Evolutionary conservation across 345 rosid genomes (phyloP), one percentile per base, ranked within the genome.

Genomic region (Sisymbrium altissimum): DNA sequence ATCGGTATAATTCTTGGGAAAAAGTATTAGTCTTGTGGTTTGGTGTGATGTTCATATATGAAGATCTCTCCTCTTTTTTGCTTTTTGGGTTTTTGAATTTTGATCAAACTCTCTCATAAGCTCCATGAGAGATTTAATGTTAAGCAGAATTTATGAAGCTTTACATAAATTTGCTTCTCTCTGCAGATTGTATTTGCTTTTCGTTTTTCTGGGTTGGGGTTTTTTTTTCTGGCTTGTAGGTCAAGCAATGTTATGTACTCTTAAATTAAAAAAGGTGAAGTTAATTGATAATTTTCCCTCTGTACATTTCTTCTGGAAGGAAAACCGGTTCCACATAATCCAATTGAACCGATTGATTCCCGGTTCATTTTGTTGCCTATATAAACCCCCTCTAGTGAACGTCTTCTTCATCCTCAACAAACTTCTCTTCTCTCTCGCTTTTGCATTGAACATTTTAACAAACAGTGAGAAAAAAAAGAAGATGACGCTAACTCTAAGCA

Each of bases 1-100:
- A 54, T 92, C 5, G 98, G 99, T 35, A 52, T 89, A 4, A 73
- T 88, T 77, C 83, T 95, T 57, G 98, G 99, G 64, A 95, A 90
- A 76, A 80, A 82, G 52, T 95, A 90, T 59, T 95, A 87, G 82
- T 46, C 36, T 46, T 60, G 25, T 55, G 40, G 67, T 71, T 32
- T 70, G 79, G 32, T 55, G 65, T 69, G 70, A 5, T 70, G 64
- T 68, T 45, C 59, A 69, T 71, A 65, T 71, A 40, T 49, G 72
- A 56, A 59, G 63, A 39, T 57, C 25, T 55, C 80, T 71, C 49
- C 49, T 15, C 57, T 19, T 19, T 64, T 49, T 5, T 40, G 25
- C 4, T 32, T 62, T 46, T 39, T 41, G 64, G 68, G 17, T 32
- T 65, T 49, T 64, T 39, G 68, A 65, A 57, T 71, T 77, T 71